Evolutionary conservation across 306 rosid species (phyloP).

Genomic region (Ziziphus jujuba): DNA sequence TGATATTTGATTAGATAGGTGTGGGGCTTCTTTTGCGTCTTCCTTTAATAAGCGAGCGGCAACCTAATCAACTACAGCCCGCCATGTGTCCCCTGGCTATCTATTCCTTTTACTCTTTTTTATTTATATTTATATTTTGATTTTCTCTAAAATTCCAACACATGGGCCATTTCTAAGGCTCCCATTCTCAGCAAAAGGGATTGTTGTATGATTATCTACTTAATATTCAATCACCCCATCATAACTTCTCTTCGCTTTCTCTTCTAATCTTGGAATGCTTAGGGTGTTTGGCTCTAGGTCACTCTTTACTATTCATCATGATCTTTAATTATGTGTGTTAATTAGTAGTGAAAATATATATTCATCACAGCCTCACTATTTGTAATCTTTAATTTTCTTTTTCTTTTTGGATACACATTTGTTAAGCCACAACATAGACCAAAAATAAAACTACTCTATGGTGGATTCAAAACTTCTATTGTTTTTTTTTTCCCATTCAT

Average conservation of each 20-base stretch:
- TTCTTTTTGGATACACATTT: too few relatives aligned
- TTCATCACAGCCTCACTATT: neutral
- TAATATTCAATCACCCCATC: constrained; percentile 58
- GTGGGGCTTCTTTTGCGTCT: constrained; percentile 54
- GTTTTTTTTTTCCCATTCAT: too few relatives aligned
- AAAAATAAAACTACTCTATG: too few relatives aligned
- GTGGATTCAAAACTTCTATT: too few relatives aligned
- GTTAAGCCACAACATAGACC: too few relatives aligned
- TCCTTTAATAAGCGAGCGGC: constrained; percentile 48
- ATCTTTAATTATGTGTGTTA: constrained; percentile 28
- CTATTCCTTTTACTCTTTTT: constrained; percentile 22
- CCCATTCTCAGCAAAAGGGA: constrained; percentile 45
- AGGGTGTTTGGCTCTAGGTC: constrained; percentile 20
- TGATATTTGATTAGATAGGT: constrained; percentile 53
- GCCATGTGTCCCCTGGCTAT: constrained; percentile 50
- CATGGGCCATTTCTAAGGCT: constrained; percentile 35
- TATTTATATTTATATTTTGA: constrained; percentile 20
- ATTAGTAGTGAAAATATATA: neutral
- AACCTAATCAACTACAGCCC: constrained; percentile 52
- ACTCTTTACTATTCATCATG: constrained; percentile 18
- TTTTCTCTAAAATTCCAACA: constrained; percentile 21
- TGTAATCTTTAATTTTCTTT: too few relatives aligned
- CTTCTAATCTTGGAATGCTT: constrained; percentile 29
- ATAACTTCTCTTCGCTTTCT: constrained; percentile 33
- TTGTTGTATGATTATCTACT: constrained; percentile 45